phyloP scores from a whole-genome alignment of 2,329 filamentous ascomycete genomes.

The Botrytis deweyae region DNA sequence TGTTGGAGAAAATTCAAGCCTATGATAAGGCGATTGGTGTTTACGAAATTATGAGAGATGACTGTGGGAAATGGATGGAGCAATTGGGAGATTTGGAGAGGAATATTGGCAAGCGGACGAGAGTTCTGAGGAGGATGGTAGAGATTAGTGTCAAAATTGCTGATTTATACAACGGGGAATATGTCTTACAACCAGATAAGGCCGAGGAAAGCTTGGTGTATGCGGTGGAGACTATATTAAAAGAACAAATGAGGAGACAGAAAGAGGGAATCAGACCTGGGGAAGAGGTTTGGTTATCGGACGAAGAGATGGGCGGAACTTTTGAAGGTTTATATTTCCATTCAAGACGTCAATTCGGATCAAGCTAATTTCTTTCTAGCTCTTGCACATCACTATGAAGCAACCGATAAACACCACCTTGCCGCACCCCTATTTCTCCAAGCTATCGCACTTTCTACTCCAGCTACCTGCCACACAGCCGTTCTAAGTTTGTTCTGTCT shows the following conservation, averaged over 20 bases:
- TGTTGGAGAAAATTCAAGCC: slow-evolving; percentile 76
- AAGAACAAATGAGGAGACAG: slow-evolving; percentile 60
- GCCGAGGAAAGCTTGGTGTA: slow-evolving; percentile 76
- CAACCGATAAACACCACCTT: slow-evolving; percentile 72
- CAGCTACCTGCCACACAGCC: slow-evolving; percentile 70
- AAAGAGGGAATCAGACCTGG: slow-evolving; percentile 66
- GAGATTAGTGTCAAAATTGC: slow-evolving; percentile 80
- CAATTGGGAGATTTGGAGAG: slow-evolving; percentile 53
- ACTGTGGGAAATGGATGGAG: slow-evolving; percentile 64
- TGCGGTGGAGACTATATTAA: slow-evolving; percentile 76
- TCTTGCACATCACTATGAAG: slow-evolving; percentile 74
- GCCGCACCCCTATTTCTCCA: slow-evolving; percentile 85
- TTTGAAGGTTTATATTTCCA: slow-evolving; percentile 56
- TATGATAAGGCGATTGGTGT: slow-evolving; percentile 71
- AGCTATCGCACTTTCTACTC: slow-evolving; percentile 67
- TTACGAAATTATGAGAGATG: slow-evolving; percentile 70
- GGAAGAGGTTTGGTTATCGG: slow-evolving; percentile 69
- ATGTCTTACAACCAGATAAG: slow-evolving; percentile 69
- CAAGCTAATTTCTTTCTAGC: slow-evolving; percentile 47
- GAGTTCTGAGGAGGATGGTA: slow-evolving; percentile 71
- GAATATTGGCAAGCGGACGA: slow-evolving; percentile 52
- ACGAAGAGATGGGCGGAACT: slow-evolving; percentile 69
- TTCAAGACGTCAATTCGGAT: not conserved
- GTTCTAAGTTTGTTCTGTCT: slow-evolving; percentile 62
- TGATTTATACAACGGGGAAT: slow-evolving; percentile 74